Evolutionary conservation across 1,284 basidiomycete genomes (phyloP).

Genomic region (Bjerkandera adusta): DNA sequence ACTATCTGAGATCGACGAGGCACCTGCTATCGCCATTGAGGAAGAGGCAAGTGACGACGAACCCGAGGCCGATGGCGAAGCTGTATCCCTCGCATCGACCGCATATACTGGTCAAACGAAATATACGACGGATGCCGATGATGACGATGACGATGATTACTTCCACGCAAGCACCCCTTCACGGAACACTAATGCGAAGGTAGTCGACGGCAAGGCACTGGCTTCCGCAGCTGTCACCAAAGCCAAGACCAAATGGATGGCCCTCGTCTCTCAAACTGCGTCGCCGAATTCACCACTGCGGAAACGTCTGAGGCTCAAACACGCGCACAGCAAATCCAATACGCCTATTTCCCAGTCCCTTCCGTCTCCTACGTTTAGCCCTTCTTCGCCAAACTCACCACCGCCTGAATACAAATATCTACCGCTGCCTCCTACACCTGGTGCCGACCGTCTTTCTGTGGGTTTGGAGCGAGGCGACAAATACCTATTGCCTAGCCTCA

Average conservation of each 20-base stretch:
- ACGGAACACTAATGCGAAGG: slow-evolving; percentile 22
- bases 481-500: not conserved
- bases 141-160: slow-evolving; percentile 41
- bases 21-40: slow-evolving; percentile 26
- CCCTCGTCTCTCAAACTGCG: slow-evolving; percentile 33
- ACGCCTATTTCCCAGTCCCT: slow-evolving; percentile 1
- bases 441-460: too few species aligned
- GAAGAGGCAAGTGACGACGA: slow-evolving; percentile 34
- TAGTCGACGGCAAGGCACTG: slow-evolving; percentile 36
- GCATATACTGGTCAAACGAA: slow-evolving; percentile 51
- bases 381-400: slow-evolving; percentile 3
- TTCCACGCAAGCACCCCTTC: slow-evolving; percentile 12
- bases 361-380: not conserved
- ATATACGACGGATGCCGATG: slow-evolving; percentile 35
- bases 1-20: slow-evolving; percentile 40
- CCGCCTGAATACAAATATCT: slow-evolving; percentile 10
- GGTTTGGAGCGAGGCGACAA: too few species aligned
- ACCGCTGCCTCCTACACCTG: slow-evolving; percentile 16
- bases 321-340: not conserved
- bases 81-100: slow-evolving; percentile 51
- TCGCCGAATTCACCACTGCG: slow-evolving; percentile 26
- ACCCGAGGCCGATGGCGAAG: slow-evolving; percentile 43
- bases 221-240: slow-evolving; percentile 48
- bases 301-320: slow-evolving; percentile 17
- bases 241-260: slow-evolving; percentile 58